Base-by-base conservation (phyloP, 2,329 filamentous ascomycete species). In the Alternaria longipes region DNA sequence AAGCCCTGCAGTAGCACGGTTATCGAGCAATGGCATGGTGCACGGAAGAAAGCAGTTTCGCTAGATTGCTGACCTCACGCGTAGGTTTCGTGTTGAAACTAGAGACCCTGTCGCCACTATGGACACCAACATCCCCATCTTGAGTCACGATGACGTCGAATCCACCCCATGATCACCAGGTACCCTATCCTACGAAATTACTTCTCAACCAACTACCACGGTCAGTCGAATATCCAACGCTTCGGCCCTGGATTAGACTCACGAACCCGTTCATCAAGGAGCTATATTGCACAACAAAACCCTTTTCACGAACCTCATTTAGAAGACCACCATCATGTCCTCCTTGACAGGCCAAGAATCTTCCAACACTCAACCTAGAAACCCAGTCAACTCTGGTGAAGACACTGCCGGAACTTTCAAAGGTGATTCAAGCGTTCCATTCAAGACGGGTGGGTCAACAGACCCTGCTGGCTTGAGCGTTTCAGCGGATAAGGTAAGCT, bases 341-440 rank as follows among this genome's bases (percentile, higher is more conserved):
- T 66, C 59, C 45, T 59, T 66, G 11, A 68, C 63, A 12, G 22
- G 46, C 22, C 65, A 68, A 63, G 59, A 68, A 26, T 66, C 60
- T 22, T 54, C 60, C 22, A 59, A 55, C 45, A 66, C 52, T 26
- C 63, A 68, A 24, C 60, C 56, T 36, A 28, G 61, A n/a, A 57
- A 64, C 45, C 64, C 56, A n/a, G 47, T 59, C 55, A 60, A 64
- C 50, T 46, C 59, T 1, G 28, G 59, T 44, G 28, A 62, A 5
- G 40, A 60, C 11, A 59, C 52, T 11, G 18, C 32, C 11, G 36
- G 53, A 14, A 55, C 52, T 8, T 62, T 50, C 14, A 59, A 61
- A 22, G 53, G 60, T 24, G 54, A 63, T 9, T 14, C 57, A 3
- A 62, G 54, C 8, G 60, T 59, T 8, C 57, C 65, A 0, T 60